Base-by-base conservation (phyloP, 768 basidiomycete genomes). In the Mycena alexandri region DNA sequence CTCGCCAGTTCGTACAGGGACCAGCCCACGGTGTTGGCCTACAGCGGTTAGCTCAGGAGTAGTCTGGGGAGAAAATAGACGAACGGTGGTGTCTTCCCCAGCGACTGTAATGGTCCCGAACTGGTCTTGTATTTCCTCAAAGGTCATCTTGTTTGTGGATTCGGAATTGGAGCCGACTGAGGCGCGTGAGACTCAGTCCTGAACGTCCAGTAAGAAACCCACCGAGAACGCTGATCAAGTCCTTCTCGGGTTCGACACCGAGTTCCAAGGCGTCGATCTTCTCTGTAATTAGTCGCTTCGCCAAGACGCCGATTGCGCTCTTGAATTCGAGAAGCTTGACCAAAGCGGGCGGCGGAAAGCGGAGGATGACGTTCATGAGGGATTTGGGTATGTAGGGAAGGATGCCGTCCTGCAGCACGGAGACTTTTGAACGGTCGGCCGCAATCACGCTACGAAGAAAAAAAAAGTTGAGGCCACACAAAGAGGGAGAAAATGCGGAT, bases 1-100 rank as follows among this genome's bases (percentile, higher is more conserved):
- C 71, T 72, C 22, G 72, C 75, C 5, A 79, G 73, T 57, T 79
- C 79, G 41, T 78, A 72, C n/a, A 80, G 71, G 8, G 74, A 74
- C 76, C 79, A 79, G 5, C 65, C 69, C 22, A 67, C 69, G 1
- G 69, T 69, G 22, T 69, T 69, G 5, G 68, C 68, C 68, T 69
- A n/a, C 13, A 19, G 9, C 21, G n/a, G 4, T 61, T 34, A 67
- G 55, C 17, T 16, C 38, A 16, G 13, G 21, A 29, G 38, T 14
- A 25, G 11, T 51, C 16, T 17, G 17, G 2, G 44, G 24, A 22
- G 36, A 29, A 22, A 16, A 51, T 17, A n/a, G 21, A 69, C 63
- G 4, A 25, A 69, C 68, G 16, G 68, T 69, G 46, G 68, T 69
- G 19, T 69, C 68, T 21, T 69, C 68, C 16, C 68, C 68, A 17